Evolutionary conservation across 768 basidiomycete genomes (phyloP).

Genomic region (Termitomyces sp.): DNA sequence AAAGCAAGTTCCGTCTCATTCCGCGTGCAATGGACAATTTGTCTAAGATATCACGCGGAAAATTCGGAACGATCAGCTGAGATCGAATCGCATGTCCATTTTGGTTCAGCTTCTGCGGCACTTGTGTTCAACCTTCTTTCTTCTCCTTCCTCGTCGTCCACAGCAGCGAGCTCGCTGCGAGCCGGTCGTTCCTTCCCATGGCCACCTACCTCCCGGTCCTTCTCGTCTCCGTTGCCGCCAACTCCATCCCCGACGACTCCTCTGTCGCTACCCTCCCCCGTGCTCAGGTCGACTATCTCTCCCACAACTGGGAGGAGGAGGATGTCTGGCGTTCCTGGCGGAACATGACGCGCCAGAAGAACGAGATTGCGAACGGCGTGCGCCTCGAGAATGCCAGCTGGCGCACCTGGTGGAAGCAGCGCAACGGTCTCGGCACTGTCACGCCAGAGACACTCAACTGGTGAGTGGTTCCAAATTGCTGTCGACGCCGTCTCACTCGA

Average conservation of each 20-base stretch:
- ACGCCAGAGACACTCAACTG: constrained; percentile 98
- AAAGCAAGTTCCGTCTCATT: constrained; percentile 6
- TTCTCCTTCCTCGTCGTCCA: constrained; percentile 12
- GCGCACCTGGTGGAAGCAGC: constrained; percentile 99
- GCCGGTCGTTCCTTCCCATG: constrained; percentile 36
- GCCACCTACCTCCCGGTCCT: constrained; percentile 71
- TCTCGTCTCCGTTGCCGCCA: constrained; percentile 60
- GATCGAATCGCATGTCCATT: constrained; percentile 17
- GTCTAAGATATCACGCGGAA: constrained; percentile 19
- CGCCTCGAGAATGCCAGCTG: constrained; percentile 97
- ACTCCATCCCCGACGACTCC: constrained; percentile 69
- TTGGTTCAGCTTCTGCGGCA: constrained; percentile 6
- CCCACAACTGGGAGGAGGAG: constrained; percentile 96
- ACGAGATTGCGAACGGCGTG: constrained; percentile 93
- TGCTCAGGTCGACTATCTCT: constrained; percentile 98
- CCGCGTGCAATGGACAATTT: background rate
- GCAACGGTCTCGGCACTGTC: constrained; percentile 92
- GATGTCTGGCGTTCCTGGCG: constrained; percentile 99
- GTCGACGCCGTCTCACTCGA: constrained; percentile 6
- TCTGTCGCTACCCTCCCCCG: constrained; percentile 81
- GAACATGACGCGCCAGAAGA: constrained; percentile 97
- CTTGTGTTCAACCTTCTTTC: constrained; percentile 8
- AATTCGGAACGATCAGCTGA: constrained; percentile 21
- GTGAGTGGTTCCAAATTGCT: constrained; percentile 44
- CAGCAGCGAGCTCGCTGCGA: constrained; percentile 14